These are phyloP conservation scores for Pseudohalonectria lignicola DNA, from an alignment of 2,329 filamentous ascomycete species.

Conservation along the genomic window DNA sequence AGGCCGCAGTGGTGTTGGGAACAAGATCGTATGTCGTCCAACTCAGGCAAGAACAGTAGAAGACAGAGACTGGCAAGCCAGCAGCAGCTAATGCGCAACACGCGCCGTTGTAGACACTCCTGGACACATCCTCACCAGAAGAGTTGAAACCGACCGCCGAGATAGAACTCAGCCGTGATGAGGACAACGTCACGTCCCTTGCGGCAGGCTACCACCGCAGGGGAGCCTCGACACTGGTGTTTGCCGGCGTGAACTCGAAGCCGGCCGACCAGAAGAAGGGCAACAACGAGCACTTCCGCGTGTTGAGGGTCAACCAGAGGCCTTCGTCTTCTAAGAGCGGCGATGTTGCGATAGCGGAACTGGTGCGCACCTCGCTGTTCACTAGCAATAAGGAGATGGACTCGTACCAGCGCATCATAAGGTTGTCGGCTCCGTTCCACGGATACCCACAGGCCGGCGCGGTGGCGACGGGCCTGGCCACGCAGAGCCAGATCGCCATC, in stretches of 20 bases:
- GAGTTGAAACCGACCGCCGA: conserved; percentile 57
- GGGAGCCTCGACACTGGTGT: conserved; percentile 43
- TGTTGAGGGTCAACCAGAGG: conserved; percentile 53
- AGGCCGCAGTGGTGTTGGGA: conserved; percentile 68
- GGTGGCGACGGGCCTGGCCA: conserved; percentile 67
- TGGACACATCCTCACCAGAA: conserved; percentile 57
- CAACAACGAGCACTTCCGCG: conserved; percentile 74
- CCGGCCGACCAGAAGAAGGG: conserved; percentile 59
- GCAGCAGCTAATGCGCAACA: too few relatives aligned
- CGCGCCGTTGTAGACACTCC: conserved; percentile 50
- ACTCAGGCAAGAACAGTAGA: too few relatives aligned
- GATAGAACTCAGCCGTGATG: conserved; percentile 67
- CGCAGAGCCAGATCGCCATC: conserved; percentile 66
- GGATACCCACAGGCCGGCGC: conserved; percentile 58
- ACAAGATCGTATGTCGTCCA: conserved; percentile 72
- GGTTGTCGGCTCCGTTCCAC: conserved; percentile 38
- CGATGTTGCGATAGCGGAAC: conserved; percentile 32
- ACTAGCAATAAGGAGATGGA: conserved; percentile 33
- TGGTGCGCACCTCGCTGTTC: conserved; percentile 43
- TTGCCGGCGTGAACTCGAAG: conserved; percentile 79
- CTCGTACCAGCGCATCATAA: conserved; percentile 48
- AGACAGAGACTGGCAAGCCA: too few relatives aligned
- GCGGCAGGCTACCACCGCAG: conserved; percentile 50
- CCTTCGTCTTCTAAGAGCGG: conserved; percentile 10
- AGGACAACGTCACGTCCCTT: conserved; percentile 82